Evolutionary conservation across 169 alveolate genomes (phyloP).

Genomic region (Plasmodium vivax): DNA sequence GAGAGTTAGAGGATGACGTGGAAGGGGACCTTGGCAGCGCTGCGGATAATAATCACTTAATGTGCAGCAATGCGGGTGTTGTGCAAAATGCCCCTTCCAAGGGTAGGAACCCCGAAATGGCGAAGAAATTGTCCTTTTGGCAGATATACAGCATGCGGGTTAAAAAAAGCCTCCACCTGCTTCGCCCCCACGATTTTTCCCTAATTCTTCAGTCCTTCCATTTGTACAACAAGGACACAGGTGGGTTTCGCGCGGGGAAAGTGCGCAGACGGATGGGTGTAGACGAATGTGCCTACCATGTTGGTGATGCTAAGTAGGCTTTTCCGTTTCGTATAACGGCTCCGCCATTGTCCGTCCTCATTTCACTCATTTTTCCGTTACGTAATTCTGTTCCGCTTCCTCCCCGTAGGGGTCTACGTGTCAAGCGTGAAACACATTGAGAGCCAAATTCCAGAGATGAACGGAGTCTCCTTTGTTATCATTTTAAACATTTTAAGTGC

Average conservation of each 20-base stretch:
- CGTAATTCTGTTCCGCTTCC: background rate
- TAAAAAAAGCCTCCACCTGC: constrained; percentile 44
- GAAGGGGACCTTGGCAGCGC: background rate
- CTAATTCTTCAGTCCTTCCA: constrained; percentile 67
- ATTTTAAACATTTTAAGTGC: constrained; percentile 43
- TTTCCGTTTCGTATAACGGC: background rate
- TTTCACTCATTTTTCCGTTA: background rate
- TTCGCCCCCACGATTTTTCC: constrained; percentile 19
- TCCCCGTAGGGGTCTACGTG: constrained; percentile 25
- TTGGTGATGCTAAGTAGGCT: background rate
- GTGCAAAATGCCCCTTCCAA: background rate
- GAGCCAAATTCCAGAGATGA: constrained; percentile 31
- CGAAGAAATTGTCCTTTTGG: constrained; percentile 59
- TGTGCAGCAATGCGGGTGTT: background rate
- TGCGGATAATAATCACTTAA: background rate
- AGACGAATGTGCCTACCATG: background rate
- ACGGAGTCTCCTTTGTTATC: constrained; percentile 52
- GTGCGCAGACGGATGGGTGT: background rate
- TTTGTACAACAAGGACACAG: constrained; percentile 67
- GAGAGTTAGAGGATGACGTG: background rate
- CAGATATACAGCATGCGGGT: constrained; percentile 67
- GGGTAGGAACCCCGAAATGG: background rate
- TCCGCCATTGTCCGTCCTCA: background rate
- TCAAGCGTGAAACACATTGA: constrained; percentile 35
- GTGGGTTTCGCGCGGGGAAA: background rate